phyloP scores from a whole-genome alignment of 2,329 filamentous ascomycete genomes.

The Fusarium tjaetaba region DNA sequence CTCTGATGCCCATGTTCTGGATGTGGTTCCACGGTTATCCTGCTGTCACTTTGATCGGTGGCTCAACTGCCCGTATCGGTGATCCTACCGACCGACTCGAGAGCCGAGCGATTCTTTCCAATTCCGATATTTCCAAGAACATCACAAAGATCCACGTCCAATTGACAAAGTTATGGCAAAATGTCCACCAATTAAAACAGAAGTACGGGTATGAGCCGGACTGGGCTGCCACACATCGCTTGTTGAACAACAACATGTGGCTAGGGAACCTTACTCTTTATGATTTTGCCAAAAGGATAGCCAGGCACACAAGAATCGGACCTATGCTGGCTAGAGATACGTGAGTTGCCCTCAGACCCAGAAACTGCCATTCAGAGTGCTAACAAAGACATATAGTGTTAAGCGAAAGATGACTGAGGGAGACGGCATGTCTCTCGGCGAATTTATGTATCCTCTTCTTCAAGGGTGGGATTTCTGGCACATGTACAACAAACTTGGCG shows the following conservation, averaged over 20 bases:
- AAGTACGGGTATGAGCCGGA: conserved; percentile 72
- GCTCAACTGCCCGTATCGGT: conserved; percentile 80
- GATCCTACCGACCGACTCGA: conserved; percentile 78
- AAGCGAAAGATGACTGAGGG: conserved; percentile 85
- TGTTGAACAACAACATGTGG: conserved; percentile 89
- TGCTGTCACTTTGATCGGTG: conserved; percentile 74
- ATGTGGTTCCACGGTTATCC: conserved; percentile 80
- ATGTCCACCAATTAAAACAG: conserved; percentile 72
- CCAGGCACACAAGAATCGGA: conserved; percentile 78
- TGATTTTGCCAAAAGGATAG: conserved; percentile 80
- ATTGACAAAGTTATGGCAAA: conserved; percentile 76
- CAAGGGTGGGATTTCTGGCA: conserved; percentile 98
- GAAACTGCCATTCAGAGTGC: background rate
- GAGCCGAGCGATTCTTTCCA: conserved; percentile 64
- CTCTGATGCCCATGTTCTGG: conserved; percentile 87
- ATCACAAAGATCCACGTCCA: conserved; percentile 75
- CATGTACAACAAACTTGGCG: conserved; percentile 72
- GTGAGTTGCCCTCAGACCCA: conserved; percentile 59
- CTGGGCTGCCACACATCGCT: conserved; percentile 71
- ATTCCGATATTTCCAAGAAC: conserved; percentile 68
- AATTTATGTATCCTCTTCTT: conserved; percentile 92
- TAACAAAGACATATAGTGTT: conserved; percentile 58
- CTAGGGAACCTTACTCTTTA: conserved; percentile 76
- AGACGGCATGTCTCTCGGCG: conserved; percentile 92
- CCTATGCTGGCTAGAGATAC: conserved; percentile 90